Conservation (phyloP, 768 basidiomycete species). For the Brasilioporus rufonigricans region DNA sequence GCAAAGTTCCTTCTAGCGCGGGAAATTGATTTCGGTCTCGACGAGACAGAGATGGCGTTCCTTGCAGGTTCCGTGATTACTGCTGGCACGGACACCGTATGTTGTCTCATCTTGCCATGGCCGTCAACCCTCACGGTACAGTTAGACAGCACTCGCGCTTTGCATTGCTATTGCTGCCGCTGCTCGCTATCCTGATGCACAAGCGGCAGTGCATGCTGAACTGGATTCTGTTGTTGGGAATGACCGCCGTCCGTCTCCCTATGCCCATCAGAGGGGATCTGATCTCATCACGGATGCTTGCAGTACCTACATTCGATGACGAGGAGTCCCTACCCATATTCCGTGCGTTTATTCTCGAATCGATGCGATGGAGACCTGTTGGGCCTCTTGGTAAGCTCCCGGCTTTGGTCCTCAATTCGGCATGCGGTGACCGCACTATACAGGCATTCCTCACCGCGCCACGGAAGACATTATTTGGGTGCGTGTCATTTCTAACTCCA, state of each 20-base stretch:
- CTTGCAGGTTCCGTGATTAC: conserved; percentile 58
- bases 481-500: background rate
- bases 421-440: background rate
- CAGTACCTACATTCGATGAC: conserved; percentile 38
- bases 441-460: conserved; percentile 13
- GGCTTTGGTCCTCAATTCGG: background rate
- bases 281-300: background rate
- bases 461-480: conserved; percentile 20
- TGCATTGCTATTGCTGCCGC: conserved; percentile 48
- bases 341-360: conserved; percentile 35
- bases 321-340: conserved; percentile 28
- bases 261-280: background rate
- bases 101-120: background rate
- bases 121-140: background rate
- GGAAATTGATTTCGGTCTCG: conserved; percentile 46
- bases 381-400: conserved; percentile 17
- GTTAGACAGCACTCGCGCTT: conserved; percentile 47
- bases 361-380: conserved; percentile 35
- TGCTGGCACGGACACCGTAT: conserved; percentile 51
- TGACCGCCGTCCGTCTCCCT: conserved; percentile 10
- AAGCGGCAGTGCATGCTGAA: conserved; percentile 49
- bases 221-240: conserved; percentile 47
- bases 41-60: conserved; percentile 53
- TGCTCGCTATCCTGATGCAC: conserved; percentile 47
- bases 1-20: conserved; percentile 51